A percentile compares a stretch with the other conserved stretches of the same genome.
Conservation (phyloP, 768 basidiomycete genomes). For the Phylloporus sp. region DNA sequence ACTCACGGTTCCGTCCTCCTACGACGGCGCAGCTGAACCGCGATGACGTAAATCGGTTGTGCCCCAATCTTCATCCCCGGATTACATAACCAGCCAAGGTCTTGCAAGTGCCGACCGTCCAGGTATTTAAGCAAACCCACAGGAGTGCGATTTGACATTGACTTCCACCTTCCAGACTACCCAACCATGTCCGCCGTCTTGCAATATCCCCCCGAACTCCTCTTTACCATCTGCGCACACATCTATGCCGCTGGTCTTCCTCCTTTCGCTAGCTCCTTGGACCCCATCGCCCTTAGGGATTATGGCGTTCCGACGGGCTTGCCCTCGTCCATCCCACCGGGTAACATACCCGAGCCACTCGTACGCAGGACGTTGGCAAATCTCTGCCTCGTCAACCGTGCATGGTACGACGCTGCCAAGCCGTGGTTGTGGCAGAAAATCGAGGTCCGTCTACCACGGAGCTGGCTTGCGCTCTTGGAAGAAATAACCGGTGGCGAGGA, state of each 20-base stretch:
- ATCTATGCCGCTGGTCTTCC: constrained; percentile 63
- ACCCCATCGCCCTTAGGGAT: constrained; percentile 53
- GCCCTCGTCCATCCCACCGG: constrained; percentile 69
- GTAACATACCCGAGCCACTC: constrained; percentile 63
- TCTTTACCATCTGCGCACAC: constrained; percentile 67
- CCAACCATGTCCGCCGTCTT: constrained; percentile 23
- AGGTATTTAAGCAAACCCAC: constrained; percentile 2
- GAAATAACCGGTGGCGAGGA: constrained; percentile 73
- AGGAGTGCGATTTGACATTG: neutral
- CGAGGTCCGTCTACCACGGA: constrained; percentile 78
- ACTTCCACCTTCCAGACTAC: neutral
- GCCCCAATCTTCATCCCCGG: constrained; percentile 16
- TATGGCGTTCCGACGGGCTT: constrained; percentile 50
- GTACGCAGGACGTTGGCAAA: constrained; percentile 60
- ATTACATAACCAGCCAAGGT: constrained; percentile 14
- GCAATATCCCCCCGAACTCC: constrained; percentile 67
- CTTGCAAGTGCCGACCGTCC: constrained; percentile 7
- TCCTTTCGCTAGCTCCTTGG: constrained; percentile 53
- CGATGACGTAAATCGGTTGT: constrained; percentile 1
- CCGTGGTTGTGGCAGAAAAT: constrained; percentile 84
- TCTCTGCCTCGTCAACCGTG: constrained; percentile 72
- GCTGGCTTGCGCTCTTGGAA: constrained; percentile 78
- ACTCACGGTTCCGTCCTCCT: constrained; percentile 11
- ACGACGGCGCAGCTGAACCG: neutral
- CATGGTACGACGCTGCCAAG: constrained; percentile 79